Base-by-base conservation (phyloP, 2,329 filamentous ascomycete species). In the Amauroascus niger region DNA sequence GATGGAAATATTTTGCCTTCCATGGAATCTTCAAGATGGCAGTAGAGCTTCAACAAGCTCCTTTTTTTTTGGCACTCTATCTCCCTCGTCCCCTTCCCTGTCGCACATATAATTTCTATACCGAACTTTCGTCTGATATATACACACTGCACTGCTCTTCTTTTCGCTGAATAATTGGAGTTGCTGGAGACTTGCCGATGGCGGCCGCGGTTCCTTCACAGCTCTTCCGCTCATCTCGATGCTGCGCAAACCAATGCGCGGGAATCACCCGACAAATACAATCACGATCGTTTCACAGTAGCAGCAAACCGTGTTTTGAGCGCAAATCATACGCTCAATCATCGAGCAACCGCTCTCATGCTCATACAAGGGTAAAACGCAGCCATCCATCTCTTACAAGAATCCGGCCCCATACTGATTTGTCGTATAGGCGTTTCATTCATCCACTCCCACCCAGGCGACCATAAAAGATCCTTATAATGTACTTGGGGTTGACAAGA, bases 381-480 rank as follows among this genome's bases (percentile, higher is more conserved):
- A 14, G 7, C 28, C 20, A 4, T 16, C n/a, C 8, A 20, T 11
- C 16, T 30, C 1, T 22, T 6, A 5, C 8, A 7, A 18, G 5
- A n/a, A 1, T 24, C 11, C 14, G 28, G 22, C 24, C 50, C 11
- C n/a, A 13, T 49, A 35, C 50, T 56, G 41, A 48, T 33, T 49
- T 14, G 22, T 43, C 46, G 22, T 35, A 46, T 56, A 74, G 71
- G 60, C 58, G 14, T 77, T 77, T 56, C 74, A 75, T 56, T 62
- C 71, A 11, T 71, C 69, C 5, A 60, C 68, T 71, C 62, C 73
- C 30, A 87, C 84, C 67, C 83, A 84, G 66, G 80, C 81, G 22
- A 84, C 83, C 43, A 81, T 87, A 67, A 87, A 97, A 67, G 87
- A 98, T 64, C 93, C 93, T 1, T 98, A 98, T 71, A 80, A 82